Base-by-base conservation (phyloP, 768 basidiomycete species). In the Boletus fagicola region DNA sequence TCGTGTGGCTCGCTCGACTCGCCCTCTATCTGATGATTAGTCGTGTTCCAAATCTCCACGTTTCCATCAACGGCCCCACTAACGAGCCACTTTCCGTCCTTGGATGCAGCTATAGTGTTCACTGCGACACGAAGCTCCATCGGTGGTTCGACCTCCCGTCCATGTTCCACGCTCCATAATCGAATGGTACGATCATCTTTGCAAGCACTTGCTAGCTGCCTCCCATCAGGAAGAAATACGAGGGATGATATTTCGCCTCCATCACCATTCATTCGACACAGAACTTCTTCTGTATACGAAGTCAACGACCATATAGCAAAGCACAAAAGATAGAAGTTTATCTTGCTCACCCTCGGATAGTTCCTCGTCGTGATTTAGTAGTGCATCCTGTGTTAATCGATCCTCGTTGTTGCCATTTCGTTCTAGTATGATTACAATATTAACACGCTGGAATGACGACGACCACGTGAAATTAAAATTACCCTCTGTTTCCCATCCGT, bases 81-180 rank as follows among this genome's bases (percentile, higher is more conserved):
- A 18, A 63, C 35, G 22, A 63, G 33, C 48, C 31, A 53, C 38
- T n/a, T 53, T 26, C 62, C 62, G 18, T 55, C 53, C 30, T 44
- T 47, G 43, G 60, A 63, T 28, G 48, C 26, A 18, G 49, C 44
- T 24, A 62, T 39, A 1, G 47, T 26, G 13, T 18, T 26, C n/a
- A 52, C 42, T 43, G 22, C 18, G 38, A 39, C 18, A n/a, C 38
- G 9, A 39, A 39, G 38, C 18, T 39, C 9, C 38, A 39, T 39
- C 18, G 38, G 4, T 16, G 38, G 38, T n/a, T 39, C 18, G 38
- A 39, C 18, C 18, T 39, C 38, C 38, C 18, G 15, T 7, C 38
- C 38, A 43, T 39, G 2, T n/a, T 39, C 38, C 38, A 39, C 8
- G 7, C 3, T 26, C 43, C 43, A 26, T 15, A 44, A 26, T 44